Base-by-base conservation (phyloP, 2,329 filamentous ascomycete genomes). In the Biscogniauxia sp. region DNA sequence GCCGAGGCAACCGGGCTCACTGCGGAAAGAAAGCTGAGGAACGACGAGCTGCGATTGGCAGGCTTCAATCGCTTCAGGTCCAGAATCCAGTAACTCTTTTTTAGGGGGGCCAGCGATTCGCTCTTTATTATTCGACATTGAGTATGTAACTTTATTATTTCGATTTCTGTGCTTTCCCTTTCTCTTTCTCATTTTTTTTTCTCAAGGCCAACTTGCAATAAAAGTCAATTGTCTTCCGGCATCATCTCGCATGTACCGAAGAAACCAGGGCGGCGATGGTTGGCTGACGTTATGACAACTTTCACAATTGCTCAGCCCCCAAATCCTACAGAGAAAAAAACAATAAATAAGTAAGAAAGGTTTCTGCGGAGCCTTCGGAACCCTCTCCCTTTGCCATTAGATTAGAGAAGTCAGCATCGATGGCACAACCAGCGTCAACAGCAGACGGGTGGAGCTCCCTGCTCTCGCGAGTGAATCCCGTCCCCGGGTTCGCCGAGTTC, bases 401-500 rank as follows among this genome's bases (percentile, higher is more conserved):
- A 7, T 15, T 9, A 45, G 37, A 45, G 17, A 6, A 45, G 11
- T 45, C 37, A 45, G 37, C 11, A 45, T 45, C 49, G 11, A 70
- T 71, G 68, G 66, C 67, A 11, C 66, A 68, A 41, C 56, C 66
- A 17, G 51, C 41, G 37, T 55, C 68, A 41, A 68, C 69, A 19
- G 57, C 69, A 66, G 60, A 75, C 60, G 80, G 77, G 68, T 75
- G 83, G 70, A 74, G 77, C 53, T 75, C 78, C 9, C 79, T 82
- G 62, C 69, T 85, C n/a, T 80, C 82, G 15, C 79, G 78, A 52
- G 75, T 91, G 67, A 91, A 83, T 69, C 89, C 89, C 0, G 79
- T 92, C 4, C 91, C 91, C 1, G 75, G 81, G 1, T 93, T 96
- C 60, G 89, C 91, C 3, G 79, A 86, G 3, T 94, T 93, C 72